Evolutionary conservation across 768 basidiomycete species (phyloP), one percentile per base, ranked within the genome.

Genomic region (Paxillus rubicundulus): DNA sequence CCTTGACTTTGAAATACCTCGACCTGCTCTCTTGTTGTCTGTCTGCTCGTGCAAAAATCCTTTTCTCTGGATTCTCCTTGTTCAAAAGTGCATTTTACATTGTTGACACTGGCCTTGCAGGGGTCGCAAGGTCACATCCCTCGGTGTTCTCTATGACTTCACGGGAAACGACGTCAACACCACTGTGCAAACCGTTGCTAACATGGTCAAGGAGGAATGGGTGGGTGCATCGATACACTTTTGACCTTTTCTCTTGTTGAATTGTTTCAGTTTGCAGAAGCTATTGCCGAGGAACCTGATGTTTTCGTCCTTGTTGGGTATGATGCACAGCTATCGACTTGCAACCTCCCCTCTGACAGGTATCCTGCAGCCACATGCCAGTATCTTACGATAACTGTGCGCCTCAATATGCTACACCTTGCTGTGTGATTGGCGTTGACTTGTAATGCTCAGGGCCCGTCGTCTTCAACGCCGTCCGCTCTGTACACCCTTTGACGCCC

Each of bases 151-250:
- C 12, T 94, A 71, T 54, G 78, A 91, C 65, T 95, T 92, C 65
- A 82, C 79, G 0, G 82, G 83, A 46, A 88, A 91, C 59, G 83
- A 77, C 38, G 59, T 68, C 40, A 86, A 86, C 53, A 89, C 89
- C 5, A 85, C 85, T 1, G 87, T 94, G 14, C 91, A 92, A 60
- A 72, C 71, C 34, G 86, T 90, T 3, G 77, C 70, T 12, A 74
- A 82, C 38, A 87, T 95, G 86, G 84, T 92, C 38, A 83, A 87
- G 53, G 91, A 93, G 63, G 33, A 69, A 4, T 96, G 92, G 88
- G 85, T 84, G 52, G 32, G 75, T 58, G 4, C 20, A n/a, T 47
- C 20, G 2, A 20, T n/a, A 5, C 36, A 2, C 28, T 12, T 27
- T 10, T 6, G 8, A 33, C 10, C 1, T 9, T 7, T 5, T 20